phyloP scores from a whole-genome alignment of 2,329 filamentous ascomycete species.

The Monilinia aucupariae region DNA sequence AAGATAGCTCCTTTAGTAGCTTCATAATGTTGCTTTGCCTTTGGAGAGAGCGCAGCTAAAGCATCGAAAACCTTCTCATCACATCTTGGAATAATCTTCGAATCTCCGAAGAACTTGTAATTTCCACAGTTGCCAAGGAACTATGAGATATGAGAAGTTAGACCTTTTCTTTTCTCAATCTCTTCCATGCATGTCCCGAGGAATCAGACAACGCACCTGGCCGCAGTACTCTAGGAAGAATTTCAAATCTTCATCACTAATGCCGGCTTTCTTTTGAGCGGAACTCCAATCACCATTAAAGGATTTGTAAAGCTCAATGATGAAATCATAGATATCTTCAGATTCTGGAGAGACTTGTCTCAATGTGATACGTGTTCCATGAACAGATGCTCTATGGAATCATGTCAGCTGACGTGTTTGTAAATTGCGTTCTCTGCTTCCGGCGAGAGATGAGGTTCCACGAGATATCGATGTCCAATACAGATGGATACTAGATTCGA shows the following conservation, averaged over 20 bases:
- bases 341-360: conserved; percentile 79
- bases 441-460: neutral
- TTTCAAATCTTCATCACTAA: conserved; percentile 58
- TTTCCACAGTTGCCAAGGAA: conserved; percentile 76
- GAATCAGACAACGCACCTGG: conserved; percentile 32
- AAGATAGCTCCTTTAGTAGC: conserved; percentile 69
- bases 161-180: neutral
- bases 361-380: conserved; percentile 71
- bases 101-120: conserved; percentile 82
- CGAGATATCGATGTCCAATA: neutral
- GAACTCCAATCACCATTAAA: conserved; percentile 65
- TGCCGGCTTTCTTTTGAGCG: conserved; percentile 57
- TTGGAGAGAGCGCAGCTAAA: conserved; percentile 54
- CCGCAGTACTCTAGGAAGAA: conserved; percentile 69
- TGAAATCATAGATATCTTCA: conserved; percentile 75
- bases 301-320: conserved; percentile 63
- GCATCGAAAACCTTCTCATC: conserved; percentile 57
- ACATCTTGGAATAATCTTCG: conserved; percentile 75
- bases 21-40: conserved; percentile 59
- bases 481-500: neutral
- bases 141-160: conserved; percentile 39
- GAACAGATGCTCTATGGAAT: conserved; percentile 60
- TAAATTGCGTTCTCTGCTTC: conserved; percentile 9
- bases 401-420: conserved; percentile 9
- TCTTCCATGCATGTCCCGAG: neutral